Evolutionary conservation across 345 rosid species (phyloP), one percentile per base, ranked within the genome.

Genomic region (Rhodamnia argentea): DNA sequence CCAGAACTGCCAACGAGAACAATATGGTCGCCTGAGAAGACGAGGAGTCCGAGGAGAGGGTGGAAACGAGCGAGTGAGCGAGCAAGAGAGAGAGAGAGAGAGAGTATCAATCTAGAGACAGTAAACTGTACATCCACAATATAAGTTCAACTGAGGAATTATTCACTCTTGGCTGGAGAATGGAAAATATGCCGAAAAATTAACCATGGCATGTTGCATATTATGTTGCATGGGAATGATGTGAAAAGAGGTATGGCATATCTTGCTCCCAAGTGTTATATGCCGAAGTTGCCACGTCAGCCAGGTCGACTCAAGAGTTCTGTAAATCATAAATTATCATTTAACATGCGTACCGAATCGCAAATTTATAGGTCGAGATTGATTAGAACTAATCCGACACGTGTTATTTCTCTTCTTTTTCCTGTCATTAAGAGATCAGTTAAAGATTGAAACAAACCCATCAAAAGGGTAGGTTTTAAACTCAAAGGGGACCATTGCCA

Each of bases 191-290:
- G 81, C 81, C 24, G 83, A 81, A 85, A 87, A 90, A 89, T 86
- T 88, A 70, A 70, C 81, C 47, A 70, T 37, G 24, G 81, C 47
- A 70, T 70, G 47, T 70, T 70, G 81, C 47, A 42, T 70, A 37
- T 82, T 58, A 83, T 64, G 87, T 84, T 86, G 90, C 84, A 58
- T 82, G 81, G 85, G 62, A 87, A 76, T 83, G 52, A 76, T 85
- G 86, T 84, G 86, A 47, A 89, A 90, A 90, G 81, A 92, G 91
- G 78, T 52, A 87, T 85, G 89, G 93, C 88, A 26, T 52, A 83
- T 88, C 81, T 84, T 8, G 27, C 62, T 51, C 82, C 88, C 90
- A 86, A 55, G 82, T 90, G 91, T 86, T 85, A 52, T 54, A 32
- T 83, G 29, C 50, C 13, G 23, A 58, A 8, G 59, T 83, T 62